phyloP scores from a whole-genome alignment of 257 asterid genomes.

The Solanum chiquidenum region DNA sequence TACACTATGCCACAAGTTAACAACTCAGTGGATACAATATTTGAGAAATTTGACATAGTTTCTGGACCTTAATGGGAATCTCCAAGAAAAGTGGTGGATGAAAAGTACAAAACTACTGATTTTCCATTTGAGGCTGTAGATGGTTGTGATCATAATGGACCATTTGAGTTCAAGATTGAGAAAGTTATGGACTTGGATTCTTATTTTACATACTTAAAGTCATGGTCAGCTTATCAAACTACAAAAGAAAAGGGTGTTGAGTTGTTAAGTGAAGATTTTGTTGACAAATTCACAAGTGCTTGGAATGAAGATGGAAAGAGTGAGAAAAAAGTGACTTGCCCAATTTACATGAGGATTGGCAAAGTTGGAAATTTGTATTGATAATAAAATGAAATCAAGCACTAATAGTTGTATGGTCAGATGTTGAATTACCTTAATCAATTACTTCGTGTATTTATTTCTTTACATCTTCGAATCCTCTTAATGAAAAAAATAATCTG shows the following conservation, averaged over 20 bases:
- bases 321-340: background rate
- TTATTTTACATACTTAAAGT: slow-evolving; percentile 4
- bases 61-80: slow-evolving; percentile 14
- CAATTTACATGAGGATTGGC: slow-evolving; percentile 2
- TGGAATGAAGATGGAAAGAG: slow-evolving; percentile 20
- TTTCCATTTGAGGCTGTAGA: slow-evolving; percentile 25
- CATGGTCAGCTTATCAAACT: slow-evolving; percentile 20
- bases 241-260: slow-evolving; percentile 23
- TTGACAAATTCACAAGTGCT: slow-evolving; percentile 18
- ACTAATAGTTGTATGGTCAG: background rate
- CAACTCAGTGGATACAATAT: background rate
- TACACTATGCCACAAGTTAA: too few relatives aligned
- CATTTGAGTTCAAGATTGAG: slow-evolving; percentile 9
- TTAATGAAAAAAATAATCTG: too few relatives aligned
- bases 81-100: background rate
- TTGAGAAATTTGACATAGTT: background rate
- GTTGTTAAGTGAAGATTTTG: slow-evolving; percentile 1
- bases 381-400: too few relatives aligned
- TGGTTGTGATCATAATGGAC: slow-evolving; percentile 14
- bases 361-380: too few relatives aligned
- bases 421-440: background rate
- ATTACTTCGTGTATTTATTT: too few relatives aligned
- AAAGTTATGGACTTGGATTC: slow-evolving; percentile 14
- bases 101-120: slow-evolving; percentile 3
- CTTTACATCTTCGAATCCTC: background rate